These are phyloP conservation scores for Sporopachydermia cereana DNA, from an alignment of 1,139 yeast species.

Conservation along the genomic window DNA sequence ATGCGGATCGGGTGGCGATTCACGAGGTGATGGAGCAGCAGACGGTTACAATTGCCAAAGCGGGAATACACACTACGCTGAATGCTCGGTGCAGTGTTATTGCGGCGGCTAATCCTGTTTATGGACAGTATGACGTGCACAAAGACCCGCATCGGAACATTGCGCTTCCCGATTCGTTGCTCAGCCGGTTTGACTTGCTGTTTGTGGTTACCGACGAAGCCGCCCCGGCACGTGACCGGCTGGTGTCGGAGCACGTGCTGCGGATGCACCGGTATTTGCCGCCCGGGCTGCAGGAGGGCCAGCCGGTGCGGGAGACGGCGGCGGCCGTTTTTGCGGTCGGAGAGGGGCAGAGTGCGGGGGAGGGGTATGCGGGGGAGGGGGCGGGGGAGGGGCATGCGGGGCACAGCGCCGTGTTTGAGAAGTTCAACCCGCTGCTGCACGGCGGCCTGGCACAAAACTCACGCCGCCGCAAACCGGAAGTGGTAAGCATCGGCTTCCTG, in stretches of 20 bases:
- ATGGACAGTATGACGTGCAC: slow-evolving; percentile 93
- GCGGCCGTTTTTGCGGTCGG: slow-evolving; percentile 74
- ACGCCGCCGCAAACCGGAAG: slow-evolving; percentile 40
- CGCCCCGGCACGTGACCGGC: slow-evolving; percentile 71
- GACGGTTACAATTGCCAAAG: slow-evolving; percentile 95
- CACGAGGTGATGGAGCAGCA: slow-evolving; percentile 99
- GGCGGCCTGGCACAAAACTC: slow-evolving; percentile 47
- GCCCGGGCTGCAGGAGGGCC: slow-evolving; percentile 86
- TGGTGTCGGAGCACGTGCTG: slow-evolving; percentile 88
- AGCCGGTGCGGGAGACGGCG: slow-evolving; percentile 75
- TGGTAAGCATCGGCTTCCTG: slow-evolving; percentile 74
- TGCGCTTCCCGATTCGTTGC: slow-evolving; percentile 89
- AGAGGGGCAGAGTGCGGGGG: slow-evolving; percentile 31
- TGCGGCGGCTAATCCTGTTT: slow-evolving; percentile 98
- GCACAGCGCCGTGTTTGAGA: slow-evolving; percentile 57
- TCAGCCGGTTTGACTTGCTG: slow-evolving; percentile 91
- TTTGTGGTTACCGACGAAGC: slow-evolving; percentile 96
- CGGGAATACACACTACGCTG: slow-evolving; percentile 93
- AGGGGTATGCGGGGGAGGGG: slow-evolving; percentile 27
- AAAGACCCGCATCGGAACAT: slow-evolving; percentile 95
- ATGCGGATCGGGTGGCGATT: slow-evolving; percentile 91
- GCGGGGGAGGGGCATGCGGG: slow-evolving; percentile 34
- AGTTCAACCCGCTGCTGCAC: slow-evolving; percentile 71
- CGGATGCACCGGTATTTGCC: slow-evolving; percentile 88
- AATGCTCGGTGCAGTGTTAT: slow-evolving; percentile 96